Evolutionary conservation across 345 rosid genomes (phyloP).

Genomic region (Microcos paniculata): DNA sequence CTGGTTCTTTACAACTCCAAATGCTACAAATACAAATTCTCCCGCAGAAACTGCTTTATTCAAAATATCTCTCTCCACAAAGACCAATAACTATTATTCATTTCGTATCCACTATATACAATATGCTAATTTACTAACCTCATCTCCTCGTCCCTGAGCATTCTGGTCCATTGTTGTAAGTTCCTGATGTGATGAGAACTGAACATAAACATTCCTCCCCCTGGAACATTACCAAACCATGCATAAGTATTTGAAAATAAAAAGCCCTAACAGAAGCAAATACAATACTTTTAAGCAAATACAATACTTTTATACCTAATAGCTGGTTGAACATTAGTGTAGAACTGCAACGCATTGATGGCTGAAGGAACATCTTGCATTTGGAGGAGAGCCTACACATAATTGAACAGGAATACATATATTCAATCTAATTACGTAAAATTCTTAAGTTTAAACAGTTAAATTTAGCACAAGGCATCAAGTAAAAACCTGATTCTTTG

Average conservation of each 20-base stretch:
- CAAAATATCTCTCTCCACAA: background rate
- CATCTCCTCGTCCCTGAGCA: slow-evolving; percentile 89
- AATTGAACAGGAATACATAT: slow-evolving; percentile 13
- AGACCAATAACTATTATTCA: slow-evolving; percentile 2
- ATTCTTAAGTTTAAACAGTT: slow-evolving; percentile 6
- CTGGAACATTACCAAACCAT: slow-evolving; percentile 30
- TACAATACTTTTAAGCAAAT: background rate
- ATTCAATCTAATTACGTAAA: background rate
- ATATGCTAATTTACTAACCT: slow-evolving; percentile 53
- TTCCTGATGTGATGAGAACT: slow-evolving; percentile 99
- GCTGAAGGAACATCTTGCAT: slow-evolving; percentile 97
- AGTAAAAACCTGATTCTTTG: slow-evolving; percentile 86
- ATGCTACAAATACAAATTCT: background rate
- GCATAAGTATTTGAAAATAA: background rate
- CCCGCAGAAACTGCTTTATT: background rate
- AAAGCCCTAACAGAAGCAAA: background rate
- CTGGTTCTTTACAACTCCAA: background rate
- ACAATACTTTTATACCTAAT: slow-evolving; percentile 52
- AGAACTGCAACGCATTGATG: slow-evolving; percentile 75
- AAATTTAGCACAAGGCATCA: background rate
- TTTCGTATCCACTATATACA: slow-evolving; percentile 3
- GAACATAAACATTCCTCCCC: slow-evolving; percentile 96
- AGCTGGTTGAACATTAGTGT: slow-evolving; percentile 79
- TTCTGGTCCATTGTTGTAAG: slow-evolving; percentile 92
- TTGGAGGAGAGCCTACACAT: slow-evolving; percentile 85